A percentile compares a stretch with the other conserved stretches of the same genome.
These are phyloP conservation scores for Logfia minima DNA, from an alignment of 129 eudicot genomes.

Conservation along the genomic window DNA sequence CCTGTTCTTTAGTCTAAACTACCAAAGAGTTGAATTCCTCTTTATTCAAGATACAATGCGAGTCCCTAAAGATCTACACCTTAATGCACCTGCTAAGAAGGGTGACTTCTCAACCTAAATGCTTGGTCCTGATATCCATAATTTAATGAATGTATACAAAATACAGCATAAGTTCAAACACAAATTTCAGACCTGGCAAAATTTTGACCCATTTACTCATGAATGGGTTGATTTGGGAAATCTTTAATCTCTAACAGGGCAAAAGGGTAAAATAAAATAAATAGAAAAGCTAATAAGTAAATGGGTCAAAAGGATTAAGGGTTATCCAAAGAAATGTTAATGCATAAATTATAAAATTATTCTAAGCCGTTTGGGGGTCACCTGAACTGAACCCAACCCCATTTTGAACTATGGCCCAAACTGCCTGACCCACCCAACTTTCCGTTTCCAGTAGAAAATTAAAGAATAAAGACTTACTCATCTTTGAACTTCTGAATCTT, in stretches of 20 bases:
- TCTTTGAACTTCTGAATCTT: slow-evolving; percentile 81
- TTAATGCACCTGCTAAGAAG: neutral
- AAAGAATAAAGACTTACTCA: slow-evolving; percentile 54
- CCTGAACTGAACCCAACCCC: neutral
- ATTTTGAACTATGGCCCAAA: neutral
- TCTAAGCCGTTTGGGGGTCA: neutral
- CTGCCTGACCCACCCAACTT: neutral
- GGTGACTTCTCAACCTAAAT: neutral
- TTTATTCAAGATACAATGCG: neutral
- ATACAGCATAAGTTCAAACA: neutral
- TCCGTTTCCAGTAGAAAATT: neutral
- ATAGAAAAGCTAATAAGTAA: neutral
- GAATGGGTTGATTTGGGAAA: neutral
- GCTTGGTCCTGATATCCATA: neutral
- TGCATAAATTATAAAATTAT: neutral
- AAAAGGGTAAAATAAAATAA: neutral
- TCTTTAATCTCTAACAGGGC: neutral
- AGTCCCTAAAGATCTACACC: neutral
- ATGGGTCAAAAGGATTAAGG: neutral
- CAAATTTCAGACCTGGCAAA: neutral
- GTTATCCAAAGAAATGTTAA: neutral
- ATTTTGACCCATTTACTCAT: neutral
- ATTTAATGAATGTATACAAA: neutral
- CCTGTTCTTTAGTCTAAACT: neutral
- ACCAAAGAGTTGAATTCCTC: neutral